Evolutionary conservation across 768 basidiomycete genomes (phyloP), one percentile per base, ranked within the genome.

Genomic region (Tulasnella sp.): DNA sequence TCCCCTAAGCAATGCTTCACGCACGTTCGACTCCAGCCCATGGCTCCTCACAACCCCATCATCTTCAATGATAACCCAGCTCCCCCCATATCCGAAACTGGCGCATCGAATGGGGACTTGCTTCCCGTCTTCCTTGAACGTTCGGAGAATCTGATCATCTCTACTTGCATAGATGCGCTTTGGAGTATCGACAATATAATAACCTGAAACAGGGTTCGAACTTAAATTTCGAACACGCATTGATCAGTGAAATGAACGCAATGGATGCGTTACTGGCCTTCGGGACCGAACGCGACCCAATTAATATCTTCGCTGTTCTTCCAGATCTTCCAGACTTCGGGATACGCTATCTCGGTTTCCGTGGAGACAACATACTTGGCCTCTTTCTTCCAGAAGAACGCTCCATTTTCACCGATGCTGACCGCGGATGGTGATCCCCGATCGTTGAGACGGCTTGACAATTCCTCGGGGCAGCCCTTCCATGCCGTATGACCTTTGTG

Each of bases 21-120:
- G 41, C 34, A 76, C 76, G 20, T 76, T 50, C 20, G 76, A 28
- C 12, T 46, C n/a, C 34, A 76, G 24, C 1, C 76, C 3, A 37
- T 76, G 76, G 46, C 76, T 76, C 22, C 76, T 41, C 12, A 76
- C 54, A 8, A 31, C 34, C 11, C 76, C 76, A 34, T 50, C 76
- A 50, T 76, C 76, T 31, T 76, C 76, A 14, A 76, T 37, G 46
- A 76, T 58, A n/a, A 76, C 76, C 76, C 76, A 76, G 24, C 28
- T 24, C 1, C 76, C 76, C 14, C 76, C 76, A 2, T 20, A 58
- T 1, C 76, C 76, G 54, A 76, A 76, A 14, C 31, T 34, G 1
- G 76, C 76, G 37, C 42, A 76, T 12, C 76, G 76, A 34, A 76
- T 37, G 24, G 76, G 48, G 34, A 76, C 46, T 18, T 44, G 41